phyloP scores from a whole-genome alignment of 106 monocot genomes.

The Acorus gramineus region DNA sequence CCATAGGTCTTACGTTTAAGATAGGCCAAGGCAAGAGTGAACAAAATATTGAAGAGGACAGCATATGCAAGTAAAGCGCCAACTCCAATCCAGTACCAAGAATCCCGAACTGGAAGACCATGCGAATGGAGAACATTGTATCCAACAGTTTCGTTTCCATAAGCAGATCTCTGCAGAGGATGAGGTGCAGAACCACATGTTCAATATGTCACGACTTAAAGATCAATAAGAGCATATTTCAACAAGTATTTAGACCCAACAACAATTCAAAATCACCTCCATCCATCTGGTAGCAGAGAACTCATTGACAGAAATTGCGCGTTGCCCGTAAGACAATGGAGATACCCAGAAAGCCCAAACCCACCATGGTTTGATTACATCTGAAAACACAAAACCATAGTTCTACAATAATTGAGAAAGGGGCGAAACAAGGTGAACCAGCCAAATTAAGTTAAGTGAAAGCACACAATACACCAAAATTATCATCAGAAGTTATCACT shows the following conservation, averaged over 20 bases:
- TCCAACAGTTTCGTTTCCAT: constrained; percentile 32
- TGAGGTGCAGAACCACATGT: not conserved
- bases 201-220: no score
- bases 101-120: constrained; percentile 17
- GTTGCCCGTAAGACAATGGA: constrained; percentile 30
- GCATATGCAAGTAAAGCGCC: constrained; percentile 33
- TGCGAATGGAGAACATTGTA: constrained; percentile 22
- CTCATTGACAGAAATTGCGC: constrained; percentile 32
- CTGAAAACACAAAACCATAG: not conserved
- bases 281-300: constrained; percentile 30
- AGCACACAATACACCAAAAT: no score
- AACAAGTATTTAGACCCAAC: no score
- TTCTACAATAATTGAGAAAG: not conserved
- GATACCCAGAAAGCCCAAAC: constrained; percentile 30
- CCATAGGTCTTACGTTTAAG: constrained; percentile 32
- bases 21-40: constrained; percentile 31
- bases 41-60: constrained; percentile 36
- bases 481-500: no score
- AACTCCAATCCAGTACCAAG: constrained; percentile 49
- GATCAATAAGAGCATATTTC: no score
- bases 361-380: constrained; percentile 35
- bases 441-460: not conserved
- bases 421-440: not conserved
- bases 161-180: constrained; percentile 18
- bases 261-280: constrained; percentile 3